These are phyloP conservation scores for Ascochyta lentis DNA, from an alignment of 2,329 filamentous ascomycete genomes.

Conservation along the genomic window DNA sequence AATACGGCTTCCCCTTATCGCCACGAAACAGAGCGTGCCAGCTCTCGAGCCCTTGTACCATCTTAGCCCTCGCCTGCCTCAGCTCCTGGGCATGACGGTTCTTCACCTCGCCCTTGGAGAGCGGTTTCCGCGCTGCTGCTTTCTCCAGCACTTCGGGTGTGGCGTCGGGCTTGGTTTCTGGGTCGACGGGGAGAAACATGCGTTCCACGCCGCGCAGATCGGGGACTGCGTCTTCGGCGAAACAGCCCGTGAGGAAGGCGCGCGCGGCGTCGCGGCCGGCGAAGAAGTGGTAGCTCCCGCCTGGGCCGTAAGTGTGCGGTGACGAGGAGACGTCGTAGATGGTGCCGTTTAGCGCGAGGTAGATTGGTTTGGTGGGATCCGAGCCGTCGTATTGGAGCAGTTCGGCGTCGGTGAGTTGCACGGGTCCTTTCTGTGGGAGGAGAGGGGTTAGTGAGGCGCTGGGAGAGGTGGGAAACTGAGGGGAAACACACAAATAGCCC, in stretches of 20 bases:
- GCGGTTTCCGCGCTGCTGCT: conserved; percentile 26
- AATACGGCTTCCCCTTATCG: conserved; percentile 78
- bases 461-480: background rate
- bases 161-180: conserved; percentile 54
- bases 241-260: conserved; percentile 92
- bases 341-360: conserved; percentile 86
- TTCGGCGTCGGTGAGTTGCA: conserved; percentile 76
- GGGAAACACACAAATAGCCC: conserved; percentile 34
- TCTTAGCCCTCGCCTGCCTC: conserved; percentile 68
- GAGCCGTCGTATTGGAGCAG: conserved; percentile 79
- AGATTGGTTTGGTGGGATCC: conserved; percentile 77
- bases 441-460: no score
- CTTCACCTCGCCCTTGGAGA: conserved; percentile 51
- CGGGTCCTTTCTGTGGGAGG: conserved; percentile 57
- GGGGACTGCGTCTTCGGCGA: conserved; percentile 80
- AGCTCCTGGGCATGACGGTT: conserved; percentile 67
- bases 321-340: conserved; percentile 83
- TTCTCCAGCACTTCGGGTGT: conserved; percentile 36
- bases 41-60: conserved; percentile 72
- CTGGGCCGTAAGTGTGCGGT: conserved; percentile 63
- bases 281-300: conserved; percentile 86
- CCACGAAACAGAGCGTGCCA: conserved; percentile 82
- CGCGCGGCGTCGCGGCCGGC: conserved; percentile 85
- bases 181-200: conserved; percentile 74
- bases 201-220: conserved; percentile 88